Base-by-base conservation (phyloP, 164 flowering plant genomes). In the Kalanchoe fedtschenkoi region DNA sequence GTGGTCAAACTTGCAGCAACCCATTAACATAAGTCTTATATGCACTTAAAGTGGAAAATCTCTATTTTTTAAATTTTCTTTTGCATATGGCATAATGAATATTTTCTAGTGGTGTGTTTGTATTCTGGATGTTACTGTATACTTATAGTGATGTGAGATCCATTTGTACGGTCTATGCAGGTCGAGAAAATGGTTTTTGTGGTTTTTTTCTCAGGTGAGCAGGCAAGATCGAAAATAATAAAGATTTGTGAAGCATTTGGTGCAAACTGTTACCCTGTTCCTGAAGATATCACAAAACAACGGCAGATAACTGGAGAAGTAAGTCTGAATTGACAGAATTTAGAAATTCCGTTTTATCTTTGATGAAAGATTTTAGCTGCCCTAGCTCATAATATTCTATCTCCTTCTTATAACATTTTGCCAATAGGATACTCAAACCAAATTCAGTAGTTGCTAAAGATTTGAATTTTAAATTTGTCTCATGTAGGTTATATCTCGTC, bases 161-260 rank as follows among this genome's bases (percentile, higher is more conserved):
- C 37, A 7, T 58, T 3, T 58, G 32, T 7, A 10, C 22, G 15
- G 13, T 24, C 22, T 34, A 59, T 61, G 21, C 80, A 89, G 96
- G 83, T 85, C 47, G 89, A 87, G 72, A 89, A 89, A 74, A 85
- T 85, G 75, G 93, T 89, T 21, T 89, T 87, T 72, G 85, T 80
- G 10, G 75, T 85, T 51, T 89, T 89, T 71, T 85, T 80, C 60
- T 87, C 93, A 66, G 96, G 96, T 54, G 93, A 89, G 62, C 80
- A 83, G 73, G 86, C 84, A 43, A 85, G 78, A 72, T 74, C 58
- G 58, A 89, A 89, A 72, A 77, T 87, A 62, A 6, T 78, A 34
- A 89, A 87, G 74, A 87, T 89, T 51, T 89, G 93, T 64, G 96
- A 89, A 58, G 93, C 93, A 32, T 89, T 89, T 76, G 93, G 91